Evolutionary conservation across 73 alveolate species (phyloP).

Genomic region (Stentor coeruleus): DNA sequence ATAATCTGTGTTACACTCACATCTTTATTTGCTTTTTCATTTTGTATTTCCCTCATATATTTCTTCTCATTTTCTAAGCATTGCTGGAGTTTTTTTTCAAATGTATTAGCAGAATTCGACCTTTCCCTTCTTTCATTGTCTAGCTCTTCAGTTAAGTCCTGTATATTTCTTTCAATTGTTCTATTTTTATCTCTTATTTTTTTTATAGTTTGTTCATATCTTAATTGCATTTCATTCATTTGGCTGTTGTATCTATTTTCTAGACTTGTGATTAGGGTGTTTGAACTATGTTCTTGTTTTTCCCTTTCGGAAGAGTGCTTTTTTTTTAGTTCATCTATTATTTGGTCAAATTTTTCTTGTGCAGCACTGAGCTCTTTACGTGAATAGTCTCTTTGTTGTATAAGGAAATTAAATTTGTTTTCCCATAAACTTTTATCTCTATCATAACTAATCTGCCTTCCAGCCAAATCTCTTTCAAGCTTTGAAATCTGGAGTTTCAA

Average conservation of each 20-base stretch:
- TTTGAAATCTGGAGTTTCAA: conserved; percentile 19
- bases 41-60: conserved; percentile 66
- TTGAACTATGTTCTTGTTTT: conserved; percentile 55
- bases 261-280: conserved; percentile 45
- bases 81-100: conserved; percentile 83
- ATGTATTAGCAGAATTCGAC: conserved; percentile 57
- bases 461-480: conserved; percentile 1
- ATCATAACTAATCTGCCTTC: not conserved
- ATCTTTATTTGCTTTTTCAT: conserved; percentile 70
- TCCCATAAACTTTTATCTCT: conserved; percentile 12
- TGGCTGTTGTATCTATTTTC: conserved; percentile 76
- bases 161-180: conserved; percentile 81
- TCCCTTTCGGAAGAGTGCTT: conserved; percentile 73
- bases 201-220: conserved; percentile 46
- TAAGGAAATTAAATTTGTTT: not conserved
- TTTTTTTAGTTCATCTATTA: conserved; percentile 76
- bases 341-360: conserved; percentile 74
- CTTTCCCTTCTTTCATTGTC: conserved; percentile 73
- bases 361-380: conserved; percentile 81
- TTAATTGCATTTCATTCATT: conserved; percentile 43
- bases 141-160: conserved; percentile 72
- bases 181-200: conserved; percentile 48
- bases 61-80: conserved; percentile 62
- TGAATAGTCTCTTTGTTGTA: conserved; percentile 34
- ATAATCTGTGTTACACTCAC: conserved; percentile 60